Evolutionary conservation across 2,329 filamentous ascomycete species (phyloP).

Genomic region (Penicillium italicum): DNA sequence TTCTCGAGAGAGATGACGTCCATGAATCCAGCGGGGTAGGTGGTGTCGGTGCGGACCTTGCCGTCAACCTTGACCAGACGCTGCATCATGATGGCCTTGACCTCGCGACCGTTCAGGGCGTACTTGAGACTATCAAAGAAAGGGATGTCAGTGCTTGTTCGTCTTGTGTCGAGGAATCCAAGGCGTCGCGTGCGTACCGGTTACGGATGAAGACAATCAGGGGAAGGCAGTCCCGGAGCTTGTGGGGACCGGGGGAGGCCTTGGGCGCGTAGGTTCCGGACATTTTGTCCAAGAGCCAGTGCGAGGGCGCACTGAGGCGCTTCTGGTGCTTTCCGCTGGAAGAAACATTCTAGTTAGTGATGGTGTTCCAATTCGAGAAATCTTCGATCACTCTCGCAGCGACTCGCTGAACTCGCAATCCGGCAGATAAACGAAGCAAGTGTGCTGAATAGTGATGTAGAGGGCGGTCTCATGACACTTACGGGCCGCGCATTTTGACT

Average conservation of each 20-base stretch:
- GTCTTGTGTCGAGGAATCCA: neutral
- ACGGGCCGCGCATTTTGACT: constrained; percentile 57
- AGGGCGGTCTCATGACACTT: constrained; percentile 37
- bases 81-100: constrained; percentile 98
- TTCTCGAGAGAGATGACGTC: constrained; percentile 99
- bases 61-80: constrained; percentile 99
- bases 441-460: constrained; percentile 1
- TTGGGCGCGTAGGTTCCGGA: constrained; percentile 77
- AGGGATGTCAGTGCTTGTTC: constrained; percentile 12
- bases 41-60: constrained; percentile 98
- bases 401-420: constrained; percentile 3
- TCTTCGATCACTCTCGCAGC: constrained; percentile 6
- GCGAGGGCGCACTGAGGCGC: constrained; percentile 96
- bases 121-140: constrained; percentile 83
- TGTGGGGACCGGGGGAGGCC: constrained; percentile 86
- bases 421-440: neutral
- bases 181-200: constrained; percentile 44
- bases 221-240: constrained; percentile 97
- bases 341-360: constrained; percentile 30
- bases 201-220: constrained; percentile 96
- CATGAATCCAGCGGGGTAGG: constrained; percentile 98
- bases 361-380: constrained; percentile 6
- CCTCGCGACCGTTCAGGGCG: constrained; percentile 97
- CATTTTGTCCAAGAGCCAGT: constrained; percentile 99
- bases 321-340: constrained; percentile 98